These are phyloP conservation scores for Ceratocystis eucalypticola DNA, from an alignment of 2,329 filamentous ascomycete genomes.

Conservation along the genomic window DNA sequence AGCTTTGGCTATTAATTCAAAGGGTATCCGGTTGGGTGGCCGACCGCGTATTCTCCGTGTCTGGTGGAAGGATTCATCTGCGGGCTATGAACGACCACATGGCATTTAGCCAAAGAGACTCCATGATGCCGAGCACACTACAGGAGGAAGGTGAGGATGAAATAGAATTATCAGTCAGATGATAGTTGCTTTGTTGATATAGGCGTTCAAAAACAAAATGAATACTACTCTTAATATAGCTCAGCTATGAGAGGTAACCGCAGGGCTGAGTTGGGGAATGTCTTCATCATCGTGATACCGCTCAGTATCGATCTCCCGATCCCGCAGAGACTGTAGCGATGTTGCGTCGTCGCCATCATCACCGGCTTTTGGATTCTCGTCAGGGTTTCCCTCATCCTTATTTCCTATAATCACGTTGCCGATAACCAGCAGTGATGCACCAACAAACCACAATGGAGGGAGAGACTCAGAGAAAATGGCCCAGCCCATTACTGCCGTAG, in stretches of 20 bases:
- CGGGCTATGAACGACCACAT: conserved; percentile 30
- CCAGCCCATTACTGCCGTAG: conserved; percentile 59
- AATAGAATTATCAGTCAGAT: conserved; percentile 32
- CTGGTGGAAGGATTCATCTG: conserved; percentile 45
- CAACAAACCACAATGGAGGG: conserved; percentile 63
- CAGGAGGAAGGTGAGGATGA: conserved; percentile 31
- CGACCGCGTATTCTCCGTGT: conserved; percentile 38
- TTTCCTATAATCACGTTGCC: conserved; percentile 68
- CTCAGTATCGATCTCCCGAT: conserved; percentile 26
- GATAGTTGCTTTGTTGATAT: conserved; percentile 8
- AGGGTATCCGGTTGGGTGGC: conserved; percentile 45
- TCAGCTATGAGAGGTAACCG: not conserved
- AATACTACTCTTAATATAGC: not conserved
- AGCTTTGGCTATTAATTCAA: conserved; percentile 47
- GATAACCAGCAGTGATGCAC: conserved; percentile 56
- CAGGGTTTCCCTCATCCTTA: conserved; percentile 41
- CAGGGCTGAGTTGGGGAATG: not conserved
- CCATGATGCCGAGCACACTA: not conserved
- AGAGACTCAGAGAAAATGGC: conserved; percentile 58
- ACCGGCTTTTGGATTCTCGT: not conserved
- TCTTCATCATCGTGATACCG: conserved; percentile 9
- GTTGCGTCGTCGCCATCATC: conserved; percentile 19
- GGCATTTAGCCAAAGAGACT: not conserved
- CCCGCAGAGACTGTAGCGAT: conserved; percentile 21
- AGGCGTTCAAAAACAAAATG: not conserved